These are phyloP conservation scores for Cydonia oblonga DNA, from an alignment of 331 rosid genomes.

Conservation along the genomic window DNA sequence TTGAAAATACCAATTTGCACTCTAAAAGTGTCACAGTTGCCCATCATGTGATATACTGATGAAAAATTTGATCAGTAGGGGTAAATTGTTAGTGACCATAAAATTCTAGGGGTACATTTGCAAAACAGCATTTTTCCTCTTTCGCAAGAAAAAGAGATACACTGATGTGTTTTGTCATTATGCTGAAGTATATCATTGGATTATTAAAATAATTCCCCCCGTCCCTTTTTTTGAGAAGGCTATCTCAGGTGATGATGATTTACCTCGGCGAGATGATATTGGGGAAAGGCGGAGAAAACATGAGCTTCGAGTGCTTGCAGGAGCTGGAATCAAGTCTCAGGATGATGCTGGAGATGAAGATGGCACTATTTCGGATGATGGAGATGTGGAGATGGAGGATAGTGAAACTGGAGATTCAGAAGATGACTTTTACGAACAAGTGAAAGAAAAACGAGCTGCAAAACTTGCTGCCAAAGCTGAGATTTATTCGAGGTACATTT, in stretches of 20 bases:
- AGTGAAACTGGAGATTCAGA: conserved; percentile 37
- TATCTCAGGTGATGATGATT: conserved; percentile 81
- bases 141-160: no score
- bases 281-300: conserved; percentile 59
- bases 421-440: conserved; percentile 58
- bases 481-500: conserved; percentile 46
- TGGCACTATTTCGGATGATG: conserved; percentile 22
- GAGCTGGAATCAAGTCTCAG: conserved; percentile 51
- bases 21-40: no score
- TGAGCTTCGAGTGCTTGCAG: conserved; percentile 55
- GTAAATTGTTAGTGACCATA: no score
- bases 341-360: conserved; percentile 31
- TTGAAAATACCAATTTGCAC: no score
- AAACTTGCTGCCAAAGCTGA: conserved; percentile 61
- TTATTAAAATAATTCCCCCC: neutral
- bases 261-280: conserved; percentile 61
- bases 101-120: no score
- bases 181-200: neutral
- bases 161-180: neutral
- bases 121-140: no score
- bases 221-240: no score
- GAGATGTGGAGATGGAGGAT: conserved; percentile 26
- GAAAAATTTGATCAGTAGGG: no score
- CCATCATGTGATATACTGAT: no score
- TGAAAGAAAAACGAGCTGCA: conserved; percentile 38